Base-by-base conservation (phyloP, 179 eudicot species). In the Drosera spatulata region DNA sequence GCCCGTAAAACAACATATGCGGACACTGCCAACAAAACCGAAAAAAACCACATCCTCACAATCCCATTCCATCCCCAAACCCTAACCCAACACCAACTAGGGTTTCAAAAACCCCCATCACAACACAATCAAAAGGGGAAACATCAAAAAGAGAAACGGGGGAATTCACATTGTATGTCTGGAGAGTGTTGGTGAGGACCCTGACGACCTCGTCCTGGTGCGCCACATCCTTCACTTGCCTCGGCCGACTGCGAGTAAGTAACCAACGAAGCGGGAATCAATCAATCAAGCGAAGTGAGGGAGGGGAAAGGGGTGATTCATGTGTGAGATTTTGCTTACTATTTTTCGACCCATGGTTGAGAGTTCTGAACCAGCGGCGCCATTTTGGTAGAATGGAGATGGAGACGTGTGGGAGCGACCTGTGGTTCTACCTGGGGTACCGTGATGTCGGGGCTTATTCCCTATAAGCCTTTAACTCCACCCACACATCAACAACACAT, bases 341-440 rank as follows among this genome's bases (percentile, higher is more conserved):
- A 91, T 91, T 91, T 91, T 69, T 91, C 96, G 37, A 91, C 95
- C 97, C 97, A 91, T 64, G 71, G 97, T 66, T 87, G 97, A 62
- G 90, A 75, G 81, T 79, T 80, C 66, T 78, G 94, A 42, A 76
- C 7, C 58, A 87, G 64, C 69, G 96, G 96, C 80, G 94, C 96
- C 97, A 87, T 87, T 53, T 62, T 22, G 33, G 33, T 22, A 22
- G 33, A 22, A 22, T 22, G 33, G 33, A 22, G 33, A 22, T 22
- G 33, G 33, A 22, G 33, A 22, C 33, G 33, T 22, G 33, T 22
- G 33, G 33, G 33, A 22, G 33, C 33, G 33, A 22, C 33, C 33
- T 22, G 33, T 22, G 33, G 33, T 22, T 22, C 33, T 22, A 22
- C 33, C 33, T 22, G 33, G 33, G 12, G 8, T 47, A 8, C 8